Evolutionary conservation across 2,329 filamentous ascomycete genomes (phyloP).

Genomic region (Trichophyton benhamiae): DNA sequence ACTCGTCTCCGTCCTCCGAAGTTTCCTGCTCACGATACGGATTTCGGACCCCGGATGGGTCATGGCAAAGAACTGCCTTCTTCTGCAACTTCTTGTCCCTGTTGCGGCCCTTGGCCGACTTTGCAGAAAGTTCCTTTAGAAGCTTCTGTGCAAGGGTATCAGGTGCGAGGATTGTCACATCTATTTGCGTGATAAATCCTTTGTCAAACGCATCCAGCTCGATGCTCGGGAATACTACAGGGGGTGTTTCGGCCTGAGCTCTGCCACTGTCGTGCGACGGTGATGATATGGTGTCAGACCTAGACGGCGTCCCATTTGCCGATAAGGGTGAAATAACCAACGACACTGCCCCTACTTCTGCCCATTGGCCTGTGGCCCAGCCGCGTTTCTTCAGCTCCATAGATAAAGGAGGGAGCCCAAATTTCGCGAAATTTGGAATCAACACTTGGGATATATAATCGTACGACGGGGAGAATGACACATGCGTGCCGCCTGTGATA

Average conservation of each 20-base stretch:
- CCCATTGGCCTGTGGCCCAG: conserved; percentile 38
- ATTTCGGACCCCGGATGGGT: background rate
- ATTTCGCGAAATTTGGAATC: conserved; percentile 38
- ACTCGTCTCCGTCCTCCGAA: background rate
- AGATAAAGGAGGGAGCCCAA: conserved; percentile 40
- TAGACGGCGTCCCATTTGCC: background rate
- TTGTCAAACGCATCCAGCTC: conserved; percentile 20
- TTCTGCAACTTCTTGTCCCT: background rate
- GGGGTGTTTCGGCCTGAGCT: background rate
- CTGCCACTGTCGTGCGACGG: background rate
- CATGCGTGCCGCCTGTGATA: conserved; percentile 48
- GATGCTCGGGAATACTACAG: conserved; percentile 22
- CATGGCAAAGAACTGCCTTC: background rate
- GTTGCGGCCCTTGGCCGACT: background rate
- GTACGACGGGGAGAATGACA: conserved; percentile 41
- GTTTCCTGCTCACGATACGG: background rate
- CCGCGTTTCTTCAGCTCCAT: conserved; percentile 37
- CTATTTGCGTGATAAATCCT: conserved; percentile 24
- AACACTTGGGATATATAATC: conserved; percentile 47
- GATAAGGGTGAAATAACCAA: conserved; percentile 37
- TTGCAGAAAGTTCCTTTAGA: background rate
- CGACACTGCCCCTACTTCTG: conserved; percentile 38
- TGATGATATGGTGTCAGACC: background rate
- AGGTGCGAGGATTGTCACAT: conserved; percentile 30
- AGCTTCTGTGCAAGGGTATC: conserved; percentile 15